Evolutionary conservation across 176 grass and related monocot genomes (phyloP).

Genomic region (Neostapfia colusana): DNA sequence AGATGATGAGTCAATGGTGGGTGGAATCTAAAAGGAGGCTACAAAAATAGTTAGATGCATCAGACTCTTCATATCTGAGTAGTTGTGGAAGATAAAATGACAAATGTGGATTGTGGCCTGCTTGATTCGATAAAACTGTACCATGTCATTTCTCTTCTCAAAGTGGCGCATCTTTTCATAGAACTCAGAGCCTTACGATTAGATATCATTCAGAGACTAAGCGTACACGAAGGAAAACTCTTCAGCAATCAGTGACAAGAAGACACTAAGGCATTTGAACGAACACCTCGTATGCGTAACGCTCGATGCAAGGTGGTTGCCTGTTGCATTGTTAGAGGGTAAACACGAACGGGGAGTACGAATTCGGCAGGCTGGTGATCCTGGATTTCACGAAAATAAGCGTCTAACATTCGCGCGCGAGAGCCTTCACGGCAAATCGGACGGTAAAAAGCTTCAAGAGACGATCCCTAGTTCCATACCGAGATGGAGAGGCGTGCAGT

Average conservation of each 20-base stretch:
- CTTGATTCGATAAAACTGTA: neutral
- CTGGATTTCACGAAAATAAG: neutral
- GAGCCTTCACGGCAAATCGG: neutral
- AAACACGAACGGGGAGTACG: too few relatives aligned
- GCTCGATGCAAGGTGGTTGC: neutral
- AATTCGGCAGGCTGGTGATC: neutral
- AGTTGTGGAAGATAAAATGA: neutral
- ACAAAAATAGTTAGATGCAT: slow-evolving; percentile 8
- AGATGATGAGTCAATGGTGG: neutral
- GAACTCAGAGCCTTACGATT: neutral
- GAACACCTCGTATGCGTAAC: neutral
- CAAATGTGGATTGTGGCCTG: neutral
- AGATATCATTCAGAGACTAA: neutral
- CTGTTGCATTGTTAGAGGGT: neutral
- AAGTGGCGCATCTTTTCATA: neutral
- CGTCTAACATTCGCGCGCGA: neutral
- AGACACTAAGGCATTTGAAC: neutral
- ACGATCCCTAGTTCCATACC: neutral
- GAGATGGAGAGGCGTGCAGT: neutral
- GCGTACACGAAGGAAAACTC: neutral
- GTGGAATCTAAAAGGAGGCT: neutral
- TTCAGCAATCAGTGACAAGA: neutral
- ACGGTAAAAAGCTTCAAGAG: neutral
- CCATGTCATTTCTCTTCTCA: neutral
- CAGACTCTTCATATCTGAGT: neutral